Base-by-base conservation (phyloP, 2,329 filamentous ascomycete genomes). In the Phyllosticta capitalensis region DNA sequence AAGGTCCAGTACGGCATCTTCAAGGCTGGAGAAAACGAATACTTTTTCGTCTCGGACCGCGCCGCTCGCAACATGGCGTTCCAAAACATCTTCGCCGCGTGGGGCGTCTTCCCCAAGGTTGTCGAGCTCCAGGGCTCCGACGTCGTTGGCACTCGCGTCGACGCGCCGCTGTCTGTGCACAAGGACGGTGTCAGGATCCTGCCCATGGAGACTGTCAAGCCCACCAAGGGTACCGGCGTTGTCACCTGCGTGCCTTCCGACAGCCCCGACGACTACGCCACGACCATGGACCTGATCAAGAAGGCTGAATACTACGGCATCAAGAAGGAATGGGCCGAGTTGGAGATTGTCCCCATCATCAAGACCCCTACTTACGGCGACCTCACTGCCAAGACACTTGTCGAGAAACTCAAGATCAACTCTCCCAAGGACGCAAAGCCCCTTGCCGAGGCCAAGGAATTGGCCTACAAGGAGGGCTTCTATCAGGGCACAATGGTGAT, bases 241-340 rank as follows among this genome's bases (percentile, higher is more conserved):
- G 94, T 99, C 54, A 95, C 92, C 1, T 97, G 84, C 49, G 94
- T 99, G 14, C 94, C 94, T 20, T 96, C 91, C 1, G 94, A 99
- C 77, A 95, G 89, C 60, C 90, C 94, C 1, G 94, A 99, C 70
- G 94, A 99, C 71, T 99, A 87, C 73, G 91, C 91, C 52, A 99
- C 91, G 28, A 81, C 92, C 50, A 82, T 83, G 52, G 94, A 99
- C 64, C 82, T 99, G 61, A 84, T 85, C 48, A 97, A 97, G 81
- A 99, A 99, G 79, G 83, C 92, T 0, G 92, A 95, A 7, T 97
- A 90, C 79, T 96, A 99, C 74, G 88, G 89, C 56, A 97, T 99
- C 71, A 83, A 96, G 78, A 94, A 95, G 76, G 91, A 96, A 72
- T 99, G 94, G 94, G 91, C 89, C 3, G 89, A 95, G 70, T 79